Evolutionary conservation across 2,329 filamentous ascomycete genomes (phyloP).

Genomic region (Ciborinia camelliae): DNA sequence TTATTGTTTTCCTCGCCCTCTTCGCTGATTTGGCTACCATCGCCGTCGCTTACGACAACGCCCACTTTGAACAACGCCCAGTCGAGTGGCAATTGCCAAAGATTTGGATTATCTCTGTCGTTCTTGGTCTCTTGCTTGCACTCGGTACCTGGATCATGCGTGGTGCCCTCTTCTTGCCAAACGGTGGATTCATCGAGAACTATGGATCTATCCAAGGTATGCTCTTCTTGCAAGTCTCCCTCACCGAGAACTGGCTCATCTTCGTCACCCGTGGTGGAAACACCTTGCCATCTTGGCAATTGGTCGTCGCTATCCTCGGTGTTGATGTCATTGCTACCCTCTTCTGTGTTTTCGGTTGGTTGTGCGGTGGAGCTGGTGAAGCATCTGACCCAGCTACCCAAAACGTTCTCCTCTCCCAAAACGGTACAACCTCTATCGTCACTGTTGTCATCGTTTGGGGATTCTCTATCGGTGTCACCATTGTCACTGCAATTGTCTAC

Average conservation of each 20-base stretch:
- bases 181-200: conserved; percentile 72
- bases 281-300: conserved; percentile 72
- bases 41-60: conserved; percentile 75
- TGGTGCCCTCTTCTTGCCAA: conserved; percentile 63
- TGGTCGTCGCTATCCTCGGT: conserved; percentile 66
- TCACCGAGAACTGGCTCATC: conserved; percentile 76
- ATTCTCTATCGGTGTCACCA: conserved; percentile 63
- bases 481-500: conserved; percentile 65
- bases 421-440: conserved; percentile 50
- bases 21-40: conserved; percentile 79
- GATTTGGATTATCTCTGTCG: conserved; percentile 73
- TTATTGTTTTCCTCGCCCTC: conserved; percentile 75
- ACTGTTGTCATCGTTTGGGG: conserved; percentile 63
- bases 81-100: conserved; percentile 80
- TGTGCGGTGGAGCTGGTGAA: conserved; percentile 51
- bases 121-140: conserved; percentile 66
- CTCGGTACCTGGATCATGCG: conserved; percentile 70
- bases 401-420: conserved; percentile 38
- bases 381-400: conserved; percentile 38
- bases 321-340: conserved; percentile 70
- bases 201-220: conserved; percentile 73
- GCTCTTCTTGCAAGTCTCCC: conserved; percentile 68
- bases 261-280: conserved; percentile 71
- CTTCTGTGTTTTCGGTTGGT: conserved; percentile 74
- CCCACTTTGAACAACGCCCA: conserved; percentile 69